phyloP scores from a whole-genome alignment of 306 rosid genomes.

The Leucaena leucocephala region DNA sequence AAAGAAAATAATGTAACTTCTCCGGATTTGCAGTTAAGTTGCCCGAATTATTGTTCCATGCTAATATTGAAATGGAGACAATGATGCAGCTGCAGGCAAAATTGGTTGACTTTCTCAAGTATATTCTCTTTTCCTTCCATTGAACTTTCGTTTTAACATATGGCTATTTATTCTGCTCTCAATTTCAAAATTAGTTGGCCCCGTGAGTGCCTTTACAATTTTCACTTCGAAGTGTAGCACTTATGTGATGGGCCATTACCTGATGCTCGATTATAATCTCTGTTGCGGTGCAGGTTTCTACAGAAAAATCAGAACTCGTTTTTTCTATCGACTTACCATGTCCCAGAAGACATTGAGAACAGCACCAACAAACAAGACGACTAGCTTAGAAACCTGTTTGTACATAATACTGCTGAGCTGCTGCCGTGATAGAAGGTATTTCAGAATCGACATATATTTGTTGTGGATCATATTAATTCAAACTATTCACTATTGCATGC shows the following conservation, averaged over 20 bases:
- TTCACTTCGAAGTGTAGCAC: background rate
- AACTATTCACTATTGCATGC: constrained; percentile 10
- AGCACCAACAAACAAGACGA: constrained; percentile 54
- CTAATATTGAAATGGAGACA: constrained; percentile 70
- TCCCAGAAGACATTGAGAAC: constrained; percentile 58
- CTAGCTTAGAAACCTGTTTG: constrained; percentile 33
- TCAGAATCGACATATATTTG: constrained; percentile 13
- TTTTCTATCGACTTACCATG: constrained; percentile 72
- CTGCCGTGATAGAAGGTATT: constrained; percentile 30
- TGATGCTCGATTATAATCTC: constrained; percentile 11
- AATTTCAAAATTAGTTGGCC: background rate
- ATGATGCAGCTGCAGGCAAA: constrained; percentile 58
- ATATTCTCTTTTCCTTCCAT: constrained; percentile 38
- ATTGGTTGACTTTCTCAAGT: constrained; percentile 79
- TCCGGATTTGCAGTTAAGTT: constrained; percentile 67
- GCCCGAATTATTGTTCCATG: constrained; percentile 75
- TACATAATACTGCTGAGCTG: constrained; percentile 35
- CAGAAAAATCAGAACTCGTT: constrained; percentile 58
- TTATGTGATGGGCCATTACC: background rate
- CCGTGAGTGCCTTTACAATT: background rate
- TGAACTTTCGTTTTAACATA: background rate
- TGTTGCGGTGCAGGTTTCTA: constrained; percentile 67
- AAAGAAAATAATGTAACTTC: constrained; percentile 12
- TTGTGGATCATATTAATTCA: background rate
- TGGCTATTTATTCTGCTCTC: background rate